Evolutionary conservation across 2,329 filamentous ascomycete species (phyloP).

Genomic region (Phialophora macrospora): DNA sequence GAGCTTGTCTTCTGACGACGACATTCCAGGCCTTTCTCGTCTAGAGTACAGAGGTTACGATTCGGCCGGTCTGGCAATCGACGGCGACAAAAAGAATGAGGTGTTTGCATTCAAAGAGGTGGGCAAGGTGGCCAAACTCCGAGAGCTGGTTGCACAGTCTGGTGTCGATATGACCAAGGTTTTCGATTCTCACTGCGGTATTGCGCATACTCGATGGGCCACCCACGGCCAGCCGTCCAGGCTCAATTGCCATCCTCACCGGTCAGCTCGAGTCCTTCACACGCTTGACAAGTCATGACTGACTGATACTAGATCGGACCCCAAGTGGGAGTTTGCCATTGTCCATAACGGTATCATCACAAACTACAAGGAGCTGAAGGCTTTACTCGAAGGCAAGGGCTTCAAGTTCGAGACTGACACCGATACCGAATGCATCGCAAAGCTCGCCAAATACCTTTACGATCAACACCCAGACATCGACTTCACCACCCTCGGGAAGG

Average conservation of each 20-base stretch:
- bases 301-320: conserved; percentile 72
- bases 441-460: conserved; percentile 97
- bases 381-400: conserved; percentile 88
- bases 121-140: conserved; percentile 97
- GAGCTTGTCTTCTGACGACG: not conserved
- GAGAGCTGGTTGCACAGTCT: conserved; percentile 83
- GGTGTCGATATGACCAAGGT: conserved; percentile 86
- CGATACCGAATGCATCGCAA: conserved; percentile 98
- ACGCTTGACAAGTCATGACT: conserved; percentile 3
- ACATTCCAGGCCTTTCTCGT: conserved; percentile 75
- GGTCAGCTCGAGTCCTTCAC: conserved; percentile 60
- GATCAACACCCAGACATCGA: conserved; percentile 92
- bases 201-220: conserved; percentile 98
- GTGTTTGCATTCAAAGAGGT: conserved; percentile 98
- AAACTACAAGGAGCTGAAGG: conserved; percentile 99
- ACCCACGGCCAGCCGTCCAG: conserved; percentile 95
- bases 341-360: conserved; percentile 99
- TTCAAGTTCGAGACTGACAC: conserved; percentile 99
- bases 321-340: conserved; percentile 92
- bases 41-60: conserved; percentile 99
- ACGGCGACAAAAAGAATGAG: conserved; percentile 99
- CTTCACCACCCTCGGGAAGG: conserved; percentile 95
- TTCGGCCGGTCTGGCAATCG: conserved; percentile 91
- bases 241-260: conserved; percentile 96
- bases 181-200: conserved; percentile 97